Evolutionary conservation across 192 early-diverging fungal genomes (phyloP).

Genomic region (Podila clonocystis): DNA sequence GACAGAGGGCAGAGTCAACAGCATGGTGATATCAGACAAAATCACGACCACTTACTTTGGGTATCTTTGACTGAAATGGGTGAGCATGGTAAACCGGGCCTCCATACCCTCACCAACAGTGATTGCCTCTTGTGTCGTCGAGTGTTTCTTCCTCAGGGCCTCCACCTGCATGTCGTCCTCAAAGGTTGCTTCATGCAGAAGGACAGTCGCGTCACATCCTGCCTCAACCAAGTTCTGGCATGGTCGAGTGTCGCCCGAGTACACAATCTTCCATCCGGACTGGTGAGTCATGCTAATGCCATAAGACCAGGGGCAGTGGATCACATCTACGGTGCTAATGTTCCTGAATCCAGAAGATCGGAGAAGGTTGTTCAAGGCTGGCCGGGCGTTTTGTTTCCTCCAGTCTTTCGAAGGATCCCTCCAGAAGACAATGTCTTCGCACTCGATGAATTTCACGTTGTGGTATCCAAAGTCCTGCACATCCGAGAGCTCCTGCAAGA

Average conservation of each 20-base stretch:
- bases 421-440: conserved; percentile 59
- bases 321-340: conserved; percentile 75
- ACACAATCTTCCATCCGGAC: conserved; percentile 83
- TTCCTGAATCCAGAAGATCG: conserved; percentile 60
- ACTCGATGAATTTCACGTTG: conserved; percentile 60
- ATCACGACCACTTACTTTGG: conserved; percentile 58
- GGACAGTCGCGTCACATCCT: conserved; percentile 75
- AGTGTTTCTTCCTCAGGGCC: conserved; percentile 85
- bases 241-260: conserved; percentile 96
- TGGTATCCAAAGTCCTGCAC: conserved; percentile 72
- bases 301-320: conserved; percentile 87
- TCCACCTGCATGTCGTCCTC: conserved; percentile 75
- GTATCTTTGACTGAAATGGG: conserved; percentile 98
- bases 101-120: conserved; percentile 87
- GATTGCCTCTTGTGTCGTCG: conserved; percentile 89
- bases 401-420: conserved; percentile 20
- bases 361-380: conserved; percentile 23
- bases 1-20: too few relatives aligned
- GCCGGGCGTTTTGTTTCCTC: not conserved
- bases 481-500: conserved; percentile 75
- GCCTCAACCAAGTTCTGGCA: conserved; percentile 73
- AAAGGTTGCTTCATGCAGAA: conserved; percentile 95
- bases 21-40: too few relatives aligned
- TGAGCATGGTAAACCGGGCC: conserved; percentile 84
- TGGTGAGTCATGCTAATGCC: conserved; percentile 76